Evolutionary conservation across 305 asterid genomes (phyloP), one percentile per base, ranked within the genome.

Genomic region (Rubia balearica): DNA sequence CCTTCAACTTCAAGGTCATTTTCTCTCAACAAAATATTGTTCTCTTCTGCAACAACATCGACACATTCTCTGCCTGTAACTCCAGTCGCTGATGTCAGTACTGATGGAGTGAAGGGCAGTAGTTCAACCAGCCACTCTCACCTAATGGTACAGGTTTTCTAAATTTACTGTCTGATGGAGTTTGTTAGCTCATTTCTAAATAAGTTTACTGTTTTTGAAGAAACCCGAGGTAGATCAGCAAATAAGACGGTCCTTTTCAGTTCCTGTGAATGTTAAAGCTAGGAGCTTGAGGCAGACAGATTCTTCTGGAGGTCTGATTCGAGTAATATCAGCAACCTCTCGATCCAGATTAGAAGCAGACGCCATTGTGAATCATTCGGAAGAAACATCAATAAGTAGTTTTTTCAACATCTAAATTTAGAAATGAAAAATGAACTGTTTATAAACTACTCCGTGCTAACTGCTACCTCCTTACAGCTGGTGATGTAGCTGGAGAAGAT

Each of bases 1-100:
- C 98, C 97, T 74, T 85, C 96, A 11, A 86, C 98, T 70, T 90
- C 97, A 36, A 87, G 95, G 81, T 92, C 98, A 22, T 92, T 89
- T 81, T 90, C 98, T 72, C 84, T 88, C 46, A 90, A 88, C 83
- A 85, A 83, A 76, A 75, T 89, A 67, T 80, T 92, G 82, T 87
- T 85, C 84, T 86, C 96, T 70, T 79, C 90, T 42, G 78, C 91
- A 38, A 76, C 87, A 74, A 90, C 86, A 74, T 77, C 87, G 21
- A 73, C 90, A 21, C 87, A 84, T 83, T 90, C 97, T 13, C 73
- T 87, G 71, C 95, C 98, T 2, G 91, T 80, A 65, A 92, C 97
- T 64, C 98, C 98, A 70, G 73, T 82, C 75, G 83, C 84, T 43
- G 80, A 79, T 80, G 81, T 71, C 33, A 87, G 74, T 74, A 74